A percentile compares a stretch with the other conserved stretches of the same genome.
Conservation (phyloP, 495 filamentous ascomycete species). For the Zalerion maritima region DNA sequence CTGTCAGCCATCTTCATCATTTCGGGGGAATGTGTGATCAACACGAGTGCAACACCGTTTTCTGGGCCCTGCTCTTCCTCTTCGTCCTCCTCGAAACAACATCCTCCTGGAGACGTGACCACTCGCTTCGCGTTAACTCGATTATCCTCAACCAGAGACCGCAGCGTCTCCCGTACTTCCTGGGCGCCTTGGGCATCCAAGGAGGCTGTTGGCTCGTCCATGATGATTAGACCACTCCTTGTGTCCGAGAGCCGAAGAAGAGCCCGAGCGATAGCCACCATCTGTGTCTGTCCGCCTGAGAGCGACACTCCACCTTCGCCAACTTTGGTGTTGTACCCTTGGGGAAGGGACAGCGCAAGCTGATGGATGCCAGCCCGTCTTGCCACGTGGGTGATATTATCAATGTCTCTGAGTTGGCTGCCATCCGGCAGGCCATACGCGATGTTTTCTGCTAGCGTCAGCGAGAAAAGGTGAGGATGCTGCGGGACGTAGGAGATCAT, state of each 20-base stretch:
- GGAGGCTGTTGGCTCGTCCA: slow-evolving; percentile 80
- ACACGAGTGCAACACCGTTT: slow-evolving; percentile 40
- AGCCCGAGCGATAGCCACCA: slow-evolving; percentile 70
- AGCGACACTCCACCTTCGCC: slow-evolving; percentile 64
- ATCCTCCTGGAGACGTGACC: no score
- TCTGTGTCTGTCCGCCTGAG: slow-evolving; percentile 75
- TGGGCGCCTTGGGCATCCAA: slow-evolving; percentile 60
- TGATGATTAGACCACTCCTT: slow-evolving; percentile 54
- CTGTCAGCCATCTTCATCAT: slow-evolving; percentile 72
- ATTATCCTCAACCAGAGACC: slow-evolving; percentile 31
- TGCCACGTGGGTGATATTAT: slow-evolving; percentile 44
- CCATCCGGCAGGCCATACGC: slow-evolving; percentile 49
- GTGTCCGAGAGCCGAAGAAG: no score
- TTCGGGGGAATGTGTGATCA: slow-evolving; percentile 63
- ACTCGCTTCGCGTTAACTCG: no score
- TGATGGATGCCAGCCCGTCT: slow-evolving; percentile 59
- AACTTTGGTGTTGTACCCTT: slow-evolving; percentile 60
- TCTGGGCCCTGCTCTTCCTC: neutral
- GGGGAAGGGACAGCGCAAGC: slow-evolving; percentile 58
- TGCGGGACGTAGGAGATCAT: slow-evolving; percentile 68
- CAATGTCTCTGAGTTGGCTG: slow-evolving; percentile 18
- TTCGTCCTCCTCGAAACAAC: no score
- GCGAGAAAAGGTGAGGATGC: slow-evolving; percentile 60
- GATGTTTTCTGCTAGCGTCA: slow-evolving; percentile 63
- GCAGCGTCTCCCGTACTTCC: slow-evolving; percentile 49